Evolutionary conservation across 2,329 filamentous ascomycete genomes (phyloP).

Genomic region (Didymella segeticola): DNA sequence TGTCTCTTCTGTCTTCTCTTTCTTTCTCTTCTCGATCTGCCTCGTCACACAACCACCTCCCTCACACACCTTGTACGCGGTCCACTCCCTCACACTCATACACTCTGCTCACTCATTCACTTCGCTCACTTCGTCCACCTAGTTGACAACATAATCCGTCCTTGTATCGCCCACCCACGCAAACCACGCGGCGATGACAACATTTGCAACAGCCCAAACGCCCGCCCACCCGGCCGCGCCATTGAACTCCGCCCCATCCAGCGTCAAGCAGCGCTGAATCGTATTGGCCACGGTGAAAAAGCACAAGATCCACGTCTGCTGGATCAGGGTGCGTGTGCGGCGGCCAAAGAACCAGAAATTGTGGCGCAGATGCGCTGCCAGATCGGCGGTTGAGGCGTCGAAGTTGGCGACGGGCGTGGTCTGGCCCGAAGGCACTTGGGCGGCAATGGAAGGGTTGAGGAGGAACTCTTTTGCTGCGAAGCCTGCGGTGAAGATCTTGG

Average conservation of each 20-base stretch:
- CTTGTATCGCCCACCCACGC: conserved; percentile 56
- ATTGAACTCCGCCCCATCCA: conserved; percentile 71
- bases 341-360: conserved; percentile 76
- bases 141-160: conserved; percentile 26
- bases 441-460: conserved; percentile 71
- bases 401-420: conserved; percentile 62
- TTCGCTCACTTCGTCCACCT: neutral
- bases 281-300: conserved; percentile 59
- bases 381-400: conserved; percentile 68
- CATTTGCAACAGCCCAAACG: conserved; percentile 74
- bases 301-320: conserved; percentile 61
- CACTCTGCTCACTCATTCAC: neutral
- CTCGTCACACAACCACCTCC: too few species aligned
- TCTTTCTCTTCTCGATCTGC: too few species aligned
- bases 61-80: too few species aligned
- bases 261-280: conserved; percentile 70
- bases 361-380: conserved; percentile 73
- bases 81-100: neutral
- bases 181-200: conserved; percentile 65
- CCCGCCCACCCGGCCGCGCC: conserved; percentile 77
- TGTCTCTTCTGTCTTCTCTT: too few species aligned
- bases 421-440: conserved; percentile 57
- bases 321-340: conserved; percentile 67
- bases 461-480: conserved; percentile 77
- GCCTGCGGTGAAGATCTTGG: conserved; percentile 71